phyloP scores from a whole-genome alignment of 352 stramenopile genomes.

The Phytophthora citricola region DNA sequence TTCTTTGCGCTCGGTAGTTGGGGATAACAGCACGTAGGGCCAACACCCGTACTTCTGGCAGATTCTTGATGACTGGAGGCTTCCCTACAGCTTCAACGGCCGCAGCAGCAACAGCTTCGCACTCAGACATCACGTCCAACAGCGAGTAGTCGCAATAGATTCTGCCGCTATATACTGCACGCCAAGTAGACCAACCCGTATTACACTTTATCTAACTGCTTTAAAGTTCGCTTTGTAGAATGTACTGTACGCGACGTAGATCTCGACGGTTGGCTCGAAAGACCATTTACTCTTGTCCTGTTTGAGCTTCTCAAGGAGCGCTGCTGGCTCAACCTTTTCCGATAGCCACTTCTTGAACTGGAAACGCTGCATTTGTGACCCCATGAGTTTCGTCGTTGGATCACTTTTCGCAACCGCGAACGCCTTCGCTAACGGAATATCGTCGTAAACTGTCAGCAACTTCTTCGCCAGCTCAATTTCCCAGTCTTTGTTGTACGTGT shows the following conservation, averaged over 20 bases:
- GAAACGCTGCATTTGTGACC: neutral
- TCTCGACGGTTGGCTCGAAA: neutral
- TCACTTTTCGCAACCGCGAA: neutral
- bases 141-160: no score
- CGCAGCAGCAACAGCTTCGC: constrained; percentile 19
- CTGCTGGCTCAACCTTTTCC: neutral
- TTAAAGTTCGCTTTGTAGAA: neutral
- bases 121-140: constrained; percentile 18
- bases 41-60: constrained; percentile 43
- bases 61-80: constrained; percentile 36
- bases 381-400: neutral
- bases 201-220: neutral
- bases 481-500: neutral
- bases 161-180: no score
- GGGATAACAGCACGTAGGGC: constrained; percentile 43
- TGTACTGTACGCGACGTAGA: constrained; percentile 5
- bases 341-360: constrained; percentile 10
- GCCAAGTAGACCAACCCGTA: neutral
- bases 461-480: neutral
- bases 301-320: constrained; percentile 1
- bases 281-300: neutral
- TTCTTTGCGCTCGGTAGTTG: constrained; percentile 55
- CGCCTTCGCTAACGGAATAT: constrained; percentile 9
- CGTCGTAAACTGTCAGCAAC: constrained; percentile 7
- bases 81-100: constrained; percentile 19